Evolutionary conservation across 163 green algal genomes (phyloP).

Genomic region (Picocystis sp.): DNA sequence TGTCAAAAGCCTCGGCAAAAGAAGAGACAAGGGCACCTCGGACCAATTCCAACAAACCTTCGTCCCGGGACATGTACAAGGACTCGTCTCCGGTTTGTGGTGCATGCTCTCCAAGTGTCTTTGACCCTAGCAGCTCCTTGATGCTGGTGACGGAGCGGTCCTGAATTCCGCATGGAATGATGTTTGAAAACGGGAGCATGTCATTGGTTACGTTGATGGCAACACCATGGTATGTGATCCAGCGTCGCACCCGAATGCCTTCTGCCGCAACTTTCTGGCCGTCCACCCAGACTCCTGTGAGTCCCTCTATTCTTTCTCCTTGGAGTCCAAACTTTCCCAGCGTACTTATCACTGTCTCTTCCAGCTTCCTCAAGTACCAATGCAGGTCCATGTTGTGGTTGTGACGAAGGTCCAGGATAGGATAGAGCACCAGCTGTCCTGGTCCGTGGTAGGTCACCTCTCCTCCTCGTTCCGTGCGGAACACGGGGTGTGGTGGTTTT

Average conservation of each 20-base stretch:
- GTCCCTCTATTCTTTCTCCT: conserved; percentile 45
- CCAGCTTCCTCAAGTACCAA: conserved; percentile 74
- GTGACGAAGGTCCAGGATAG: conserved; percentile 70
- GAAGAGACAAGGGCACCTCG: no score
- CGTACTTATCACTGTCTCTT: conserved; percentile 53
- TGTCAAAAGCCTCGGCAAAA: no score
- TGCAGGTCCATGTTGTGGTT: conserved; percentile 56
- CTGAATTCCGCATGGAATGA: conserved; percentile 87
- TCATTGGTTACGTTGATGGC: conserved; percentile 82
- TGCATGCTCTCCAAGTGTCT: no score
- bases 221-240: conserved; percentile 89
- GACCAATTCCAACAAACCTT: no score
- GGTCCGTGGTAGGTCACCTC: conserved; percentile 96
- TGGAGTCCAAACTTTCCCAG: conserved; percentile 36
- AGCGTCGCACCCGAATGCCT: conserved; percentile 62
- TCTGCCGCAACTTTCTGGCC: conserved; percentile 82
- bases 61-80: no score
- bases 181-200: conserved; percentile 54
- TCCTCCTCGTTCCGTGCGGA: conserved; percentile 65
- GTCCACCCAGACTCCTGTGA: conserved; percentile 88
- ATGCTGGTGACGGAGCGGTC: conserved; percentile 36
- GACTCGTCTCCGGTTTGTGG: no score
- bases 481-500: conserved; percentile 33
- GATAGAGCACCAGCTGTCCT: conserved; percentile 88
- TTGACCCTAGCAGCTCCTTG: neutral